Base-by-base conservation (phyloP, 1,284 basidiomycete species). In the Malassezia psittaci region DNA sequence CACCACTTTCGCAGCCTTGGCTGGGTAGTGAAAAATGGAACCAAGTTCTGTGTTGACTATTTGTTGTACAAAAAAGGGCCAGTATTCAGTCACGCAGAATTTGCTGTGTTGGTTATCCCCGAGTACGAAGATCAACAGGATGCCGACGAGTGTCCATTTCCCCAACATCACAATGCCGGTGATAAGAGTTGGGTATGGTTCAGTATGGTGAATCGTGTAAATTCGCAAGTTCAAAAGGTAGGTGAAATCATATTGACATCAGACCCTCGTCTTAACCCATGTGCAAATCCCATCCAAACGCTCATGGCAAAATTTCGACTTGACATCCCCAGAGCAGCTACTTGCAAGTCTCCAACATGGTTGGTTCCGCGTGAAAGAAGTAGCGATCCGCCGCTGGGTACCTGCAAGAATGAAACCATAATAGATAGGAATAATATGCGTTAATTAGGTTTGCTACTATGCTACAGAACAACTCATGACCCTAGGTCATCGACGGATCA, bases 41-140 rank as follows among this genome's bases (percentile, higher is more conserved):
- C 94, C 78, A 99, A 99, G 77, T 99, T 99, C 76, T 96, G 90
- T 70, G 86, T 86, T 40, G 94, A 99, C 69, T 89, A 87, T 77
- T 80, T 99, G 13, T 78, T 98, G 33, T 99, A 99, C 77, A 91
- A 90, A 57, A 82, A 86, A 9, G 94, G 94, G 0, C 91, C 93
- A 0, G 89, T 94, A 0, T 96, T 96, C 74, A 81, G 85, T 3
- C 94, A 99, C 74, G 91, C 94, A 16, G 91, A 96, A 87, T 96
- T 98, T 66, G 87, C 90, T 0, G 77, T 96, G 35, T 83, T 93
- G 9, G 80, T 93, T 13, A 82, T 90, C 51, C 93, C 93, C 0
- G 84, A 86, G 1, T 96, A 96, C 68, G 85, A 88, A 77, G 85
- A 94, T 65, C 79, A 82, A 0, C 76, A 77, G 41, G 91, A 96